Evolutionary conservation across 202 grass and related monocot species (phyloP), one percentile per base, ranked within the genome.

Genomic region (Setaria viridis): DNA sequence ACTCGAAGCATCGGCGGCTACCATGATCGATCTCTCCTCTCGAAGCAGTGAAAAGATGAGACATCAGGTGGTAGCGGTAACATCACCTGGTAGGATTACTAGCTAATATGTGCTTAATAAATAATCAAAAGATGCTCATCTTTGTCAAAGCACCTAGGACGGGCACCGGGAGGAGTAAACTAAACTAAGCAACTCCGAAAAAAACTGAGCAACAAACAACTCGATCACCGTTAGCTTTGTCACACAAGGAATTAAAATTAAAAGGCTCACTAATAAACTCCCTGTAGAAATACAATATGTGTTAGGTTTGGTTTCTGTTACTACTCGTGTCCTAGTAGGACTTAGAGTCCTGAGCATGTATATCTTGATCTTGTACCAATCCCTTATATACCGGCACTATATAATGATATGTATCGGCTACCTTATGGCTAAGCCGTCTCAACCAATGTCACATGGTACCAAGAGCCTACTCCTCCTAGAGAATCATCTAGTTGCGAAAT

Each of bases 131-230:
- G 14, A 62, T 60, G 46, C 39, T 33, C 6, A 30, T 63, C 32
- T 79, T 72, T 80, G 56, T 54, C 34, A 66, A 80, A 73, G 20
- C 77, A 55, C 67, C 46, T 74, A 80, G 16, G 56, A 64, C 43
- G 19, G 45, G 43, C 33, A 13, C 5, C 13, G 19, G 43, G 7
- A 25, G 19, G 39, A 49, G 42, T 62, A 30, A 62, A 62, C 21
- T 62, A 73, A 72, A 7, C 67, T 59, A 35, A 34, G 55, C 41
- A 32, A n/a, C 4, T 3, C 37, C 14, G 10, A 20, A 55, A 39
- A 41, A 11, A 37, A 37, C 53, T 71, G 79, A 72, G 29, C 66
- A 81, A 45, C 54, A 41, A 60, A 76, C 53, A 42, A 20, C 51
- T 42, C 29, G 34, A 25, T 41, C 34, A n/a, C 47, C 29, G 14